Conservation (phyloP, 2,329 filamentous ascomycete species). For the Eurotiales sp. region DNA sequence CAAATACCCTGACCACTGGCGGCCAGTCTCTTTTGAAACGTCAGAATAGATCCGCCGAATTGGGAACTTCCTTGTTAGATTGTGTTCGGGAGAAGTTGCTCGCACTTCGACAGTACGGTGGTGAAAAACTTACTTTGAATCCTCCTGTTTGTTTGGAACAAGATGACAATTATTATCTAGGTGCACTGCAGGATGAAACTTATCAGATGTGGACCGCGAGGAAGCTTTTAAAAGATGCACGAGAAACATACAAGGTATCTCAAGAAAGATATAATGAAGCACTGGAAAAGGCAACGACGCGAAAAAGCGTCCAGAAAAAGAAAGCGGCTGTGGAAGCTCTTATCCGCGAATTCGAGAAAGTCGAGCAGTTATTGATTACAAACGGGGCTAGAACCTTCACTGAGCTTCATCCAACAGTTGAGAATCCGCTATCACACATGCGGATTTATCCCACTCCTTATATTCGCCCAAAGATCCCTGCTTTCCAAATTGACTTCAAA, state of each 20-base stretch:
- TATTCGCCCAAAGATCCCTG: constrained; percentile 14
- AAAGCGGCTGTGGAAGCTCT: constrained; percentile 51
- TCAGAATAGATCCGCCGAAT: neutral
- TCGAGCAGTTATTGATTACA: constrained; percentile 54
- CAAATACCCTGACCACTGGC: constrained; percentile 54
- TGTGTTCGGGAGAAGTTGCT: constrained; percentile 53
- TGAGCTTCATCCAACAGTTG: constrained; percentile 55
- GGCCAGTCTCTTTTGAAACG: constrained; percentile 23
- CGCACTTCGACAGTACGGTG: constrained; percentile 47
- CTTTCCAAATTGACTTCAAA: constrained; percentile 48
- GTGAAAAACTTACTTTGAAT: constrained; percentile 23
- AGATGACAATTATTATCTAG: constrained; percentile 51
- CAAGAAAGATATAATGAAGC: constrained; percentile 28
- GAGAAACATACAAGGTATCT: constrained; percentile 35
- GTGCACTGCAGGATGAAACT: constrained; percentile 48
- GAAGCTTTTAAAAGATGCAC: constrained; percentile 36
- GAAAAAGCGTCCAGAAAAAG: constrained; percentile 49
- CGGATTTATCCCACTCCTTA: neutral
- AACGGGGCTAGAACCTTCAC: constrained; percentile 64
- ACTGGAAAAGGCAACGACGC: constrained; percentile 6
- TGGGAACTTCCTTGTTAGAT: constrained; percentile 54
- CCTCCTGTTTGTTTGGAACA: constrained; percentile 24
- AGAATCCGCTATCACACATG: constrained; percentile 20
- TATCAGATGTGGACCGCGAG: constrained; percentile 58
- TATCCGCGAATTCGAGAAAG: constrained; percentile 50